Evolutionary conservation across 2,329 filamentous ascomycete genomes (phyloP).

Genomic region (Pseudocercospora vitis): DNA sequence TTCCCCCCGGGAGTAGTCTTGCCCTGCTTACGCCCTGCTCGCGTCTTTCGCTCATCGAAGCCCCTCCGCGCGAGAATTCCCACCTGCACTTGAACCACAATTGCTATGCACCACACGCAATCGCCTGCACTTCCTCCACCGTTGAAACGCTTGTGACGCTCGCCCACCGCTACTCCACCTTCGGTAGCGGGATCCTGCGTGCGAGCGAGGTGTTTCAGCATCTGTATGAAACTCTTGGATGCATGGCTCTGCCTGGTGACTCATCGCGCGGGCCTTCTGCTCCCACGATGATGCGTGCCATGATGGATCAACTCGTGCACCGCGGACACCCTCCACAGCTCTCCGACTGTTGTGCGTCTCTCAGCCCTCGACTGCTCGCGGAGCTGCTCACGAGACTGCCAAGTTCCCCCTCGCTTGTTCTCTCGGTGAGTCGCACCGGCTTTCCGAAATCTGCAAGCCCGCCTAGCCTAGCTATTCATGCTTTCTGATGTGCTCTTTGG

Average conservation of each 20-base stretch:
- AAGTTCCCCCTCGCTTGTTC: slow-evolving; percentile 21
- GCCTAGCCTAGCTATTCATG: background rate
- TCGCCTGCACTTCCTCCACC: background rate
- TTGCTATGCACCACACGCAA: background rate
- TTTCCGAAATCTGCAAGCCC: background rate
- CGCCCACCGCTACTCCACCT: background rate
- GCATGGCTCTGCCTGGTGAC: slow-evolving; percentile 17
- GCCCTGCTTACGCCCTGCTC: too few relatives aligned
- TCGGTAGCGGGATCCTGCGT: slow-evolving; percentile 2
- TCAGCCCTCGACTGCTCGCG: slow-evolving; percentile 23
- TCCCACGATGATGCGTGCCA: background rate
- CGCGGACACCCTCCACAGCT: slow-evolving; percentile 11
- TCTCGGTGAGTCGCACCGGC: slow-evolving; percentile 28
- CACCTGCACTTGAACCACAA: too few relatives aligned
- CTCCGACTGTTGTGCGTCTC: slow-evolving; percentile 24
- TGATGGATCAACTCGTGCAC: slow-evolving; percentile 13
- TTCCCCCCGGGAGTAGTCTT: too few relatives aligned
- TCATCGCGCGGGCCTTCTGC: slow-evolving; percentile 12
- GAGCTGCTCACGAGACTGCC: slow-evolving; percentile 18
- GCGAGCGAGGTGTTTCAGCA: slow-evolving; percentile 9
- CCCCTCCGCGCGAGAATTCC: too few relatives aligned
- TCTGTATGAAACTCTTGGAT: slow-evolving; percentile 5
- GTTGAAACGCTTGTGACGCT: slow-evolving; percentile 4
- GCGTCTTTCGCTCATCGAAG: too few relatives aligned
- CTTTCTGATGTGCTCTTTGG: background rate